Evolutionary conservation across 2,329 filamentous ascomycete genomes (phyloP), one percentile per base, ranked within the genome.

Genomic region (Cercospora sojina): DNA sequence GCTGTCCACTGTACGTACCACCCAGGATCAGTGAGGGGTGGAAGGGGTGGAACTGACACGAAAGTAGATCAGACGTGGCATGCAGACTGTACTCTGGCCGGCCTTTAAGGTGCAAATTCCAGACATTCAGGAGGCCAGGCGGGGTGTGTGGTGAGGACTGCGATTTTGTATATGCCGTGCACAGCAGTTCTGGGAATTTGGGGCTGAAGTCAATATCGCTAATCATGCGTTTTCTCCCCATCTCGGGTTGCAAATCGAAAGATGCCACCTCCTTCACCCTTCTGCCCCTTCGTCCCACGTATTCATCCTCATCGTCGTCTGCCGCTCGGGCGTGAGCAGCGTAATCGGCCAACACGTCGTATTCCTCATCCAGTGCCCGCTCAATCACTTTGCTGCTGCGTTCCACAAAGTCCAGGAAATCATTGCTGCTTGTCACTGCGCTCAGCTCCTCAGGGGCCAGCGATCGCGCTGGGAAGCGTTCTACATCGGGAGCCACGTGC

Each of bases 191-290:
- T 27, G 91, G 92, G 75, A 88, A 87, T 82, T 97, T 97, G 62
- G 92, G 91, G 53, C 94, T 98, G 80, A 97, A 99, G 80, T 94
- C 91, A 73, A 99, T 88, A 74, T 93, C 91, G 77, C 92, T 97
- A 76, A 99, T 90, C 91, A 97, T 97, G 82, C 97, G 97, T 83
- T 96, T 96, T 76, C 92, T 96, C 91, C 94, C 97, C 77, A 93
- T 87, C 68, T 96, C 91, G 75, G 97, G 93, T n/a, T 69, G 62
- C 38, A 77, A 64, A 80, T 91, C 97, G 79, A 98, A 97, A 74
- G 97, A 94, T 38, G 91, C 89, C 58, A 97, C 84, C 79, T 99
- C 93, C 77, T 91, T 94, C 73, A 96, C 87, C 70, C 90, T 86
- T 71, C 91, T 84, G 47, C 90, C 88, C 59, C 89, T 90, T 70